phyloP scores from a whole-genome alignment of 441 rosid species.

The Euphorbia schlechtendalii region DNA sequence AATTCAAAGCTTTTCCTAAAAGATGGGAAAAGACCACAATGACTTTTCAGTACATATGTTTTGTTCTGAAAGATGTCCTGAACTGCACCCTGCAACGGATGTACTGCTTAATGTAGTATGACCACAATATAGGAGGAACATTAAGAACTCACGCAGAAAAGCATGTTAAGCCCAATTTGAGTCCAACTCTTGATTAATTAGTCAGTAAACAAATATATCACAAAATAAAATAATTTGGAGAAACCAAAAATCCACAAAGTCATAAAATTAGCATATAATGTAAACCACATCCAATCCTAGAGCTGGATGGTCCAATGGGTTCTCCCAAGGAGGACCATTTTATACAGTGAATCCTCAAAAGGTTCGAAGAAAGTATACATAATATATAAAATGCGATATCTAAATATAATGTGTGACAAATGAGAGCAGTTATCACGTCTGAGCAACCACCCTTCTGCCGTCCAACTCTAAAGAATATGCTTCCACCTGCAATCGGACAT shows the following conservation, averaged over 20 bases:
- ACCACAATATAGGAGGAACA: not conserved
- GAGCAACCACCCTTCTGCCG: slow-evolving; percentile 8
- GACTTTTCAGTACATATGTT: not conserved
- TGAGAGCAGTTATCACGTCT: slow-evolving; percentile 8
- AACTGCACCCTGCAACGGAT: not conserved
- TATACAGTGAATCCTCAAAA: slow-evolving; percentile 28
- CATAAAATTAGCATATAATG: slow-evolving; percentile 11
- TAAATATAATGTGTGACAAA: slow-evolving; percentile 8
- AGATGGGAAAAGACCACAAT: not conserved
- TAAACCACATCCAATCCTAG: slow-evolving; percentile 4
- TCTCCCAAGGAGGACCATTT: slow-evolving; percentile 17
- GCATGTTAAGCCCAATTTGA: not conserved
- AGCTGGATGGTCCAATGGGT: slow-evolving; percentile 17
- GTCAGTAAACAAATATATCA: slow-evolving; percentile 5
- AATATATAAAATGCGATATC: slow-evolving; percentile 20
- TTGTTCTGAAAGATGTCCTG: not conserved
- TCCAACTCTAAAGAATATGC: too few relatives aligned
- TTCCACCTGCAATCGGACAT: too few relatives aligned
- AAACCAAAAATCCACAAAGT: slow-evolving; percentile 6
- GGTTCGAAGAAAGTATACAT: slow-evolving; percentile 22
- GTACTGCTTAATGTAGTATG: not conserved
- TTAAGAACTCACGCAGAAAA: not conserved
- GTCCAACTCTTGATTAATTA: not conserved
- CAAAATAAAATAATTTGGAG: not conserved
- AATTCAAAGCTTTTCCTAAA: not conserved